Conservation (phyloP, 345 rosid genomes). For the Eucalyptus polybractea region DNA sequence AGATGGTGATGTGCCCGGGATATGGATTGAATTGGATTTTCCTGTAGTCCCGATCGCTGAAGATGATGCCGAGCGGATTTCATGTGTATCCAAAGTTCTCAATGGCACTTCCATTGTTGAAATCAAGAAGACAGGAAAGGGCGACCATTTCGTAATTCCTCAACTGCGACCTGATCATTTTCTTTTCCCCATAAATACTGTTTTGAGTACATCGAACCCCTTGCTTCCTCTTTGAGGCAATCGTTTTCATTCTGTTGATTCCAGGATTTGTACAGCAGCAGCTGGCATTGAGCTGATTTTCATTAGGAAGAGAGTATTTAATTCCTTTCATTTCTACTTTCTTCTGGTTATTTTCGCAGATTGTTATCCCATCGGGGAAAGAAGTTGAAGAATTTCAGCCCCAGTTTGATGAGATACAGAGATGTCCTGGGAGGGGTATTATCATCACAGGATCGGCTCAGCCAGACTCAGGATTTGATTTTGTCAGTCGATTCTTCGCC, state of each 20-base stretch:
- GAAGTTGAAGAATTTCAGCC: constrained; percentile 43
- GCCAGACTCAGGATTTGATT: constrained; percentile 48
- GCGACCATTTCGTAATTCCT: constrained; percentile 39
- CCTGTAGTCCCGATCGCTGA: constrained; percentile 28
- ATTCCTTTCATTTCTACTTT: not conserved
- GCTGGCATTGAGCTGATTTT: not conserved
- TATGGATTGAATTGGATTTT: constrained; percentile 39
- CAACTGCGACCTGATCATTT: not conserved
- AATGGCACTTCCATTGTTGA: constrained; percentile 38
- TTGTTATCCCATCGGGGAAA: constrained; percentile 51
- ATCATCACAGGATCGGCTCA: constrained; percentile 47
- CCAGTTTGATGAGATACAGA: constrained; percentile 24
- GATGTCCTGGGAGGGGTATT: constrained; percentile 43
- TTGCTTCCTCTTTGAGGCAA: not conserved
- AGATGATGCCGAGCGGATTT: constrained; percentile 7
- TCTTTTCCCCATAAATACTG: not conserved
- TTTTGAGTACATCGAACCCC: not conserved
- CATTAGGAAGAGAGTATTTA: not conserved
- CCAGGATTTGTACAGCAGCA: not conserved
- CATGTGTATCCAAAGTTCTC: constrained; percentile 32
- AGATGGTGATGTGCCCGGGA: constrained; percentile 16
- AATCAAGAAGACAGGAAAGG: constrained; percentile 21
- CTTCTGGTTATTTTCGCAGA: constrained; percentile 10
- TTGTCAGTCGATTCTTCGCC: constrained; percentile 52
- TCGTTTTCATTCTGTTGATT: not conserved